Base-by-base conservation (phyloP, 2,329 filamentous ascomycete genomes). In the Torrubiellomyces zombiae region DNA sequence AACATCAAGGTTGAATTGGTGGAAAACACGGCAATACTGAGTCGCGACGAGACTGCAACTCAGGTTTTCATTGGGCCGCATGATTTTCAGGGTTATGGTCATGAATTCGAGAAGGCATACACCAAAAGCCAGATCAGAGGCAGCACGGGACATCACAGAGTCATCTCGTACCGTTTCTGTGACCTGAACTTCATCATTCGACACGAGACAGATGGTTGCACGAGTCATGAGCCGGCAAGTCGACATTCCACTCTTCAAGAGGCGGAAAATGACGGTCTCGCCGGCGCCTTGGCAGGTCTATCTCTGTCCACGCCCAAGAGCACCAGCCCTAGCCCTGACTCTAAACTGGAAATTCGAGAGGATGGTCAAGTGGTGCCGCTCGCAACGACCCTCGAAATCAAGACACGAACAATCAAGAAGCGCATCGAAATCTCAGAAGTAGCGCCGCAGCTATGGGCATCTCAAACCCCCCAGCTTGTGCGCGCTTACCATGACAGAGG, bases 401-500 rank as follows among this genome's bases (percentile, higher is more conserved):
- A 60, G 39, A 60, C 54, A 6, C 47, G 51, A 2, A 38, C 43
- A n/a, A 17, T 20, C 4, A 34, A 43, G 15, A 53, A 43, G 20
- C 37, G 26, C 13, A 32, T 61, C 10, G n/a, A 31, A 3, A 25
- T 58, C 8, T 1, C 33, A 7, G 43, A 56, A 5, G 35, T 58
- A 16, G 43, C 43, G 14, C 30, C 52, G 3, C 55, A 59, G 37
- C 44, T 61, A 14, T 62, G 56, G 56, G 32, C 47, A 10, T 59
- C 53, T 5, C 56, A 61, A 38, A 61, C 56, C 1, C 48, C 51
- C 1, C 56, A 54, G 20, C 51, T 61, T 17, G 53, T 60, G n/a
- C 46, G 50, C 16, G 56, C 53, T 1, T 56, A 57, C 31, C 53
- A 60, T 31, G 21, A 33, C 4, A 28, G 30, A 2, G 56, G 55